phyloP scores from a whole-genome alignment of 2,329 filamentous ascomycete species.

The Chaetothyriales sp. region DNA sequence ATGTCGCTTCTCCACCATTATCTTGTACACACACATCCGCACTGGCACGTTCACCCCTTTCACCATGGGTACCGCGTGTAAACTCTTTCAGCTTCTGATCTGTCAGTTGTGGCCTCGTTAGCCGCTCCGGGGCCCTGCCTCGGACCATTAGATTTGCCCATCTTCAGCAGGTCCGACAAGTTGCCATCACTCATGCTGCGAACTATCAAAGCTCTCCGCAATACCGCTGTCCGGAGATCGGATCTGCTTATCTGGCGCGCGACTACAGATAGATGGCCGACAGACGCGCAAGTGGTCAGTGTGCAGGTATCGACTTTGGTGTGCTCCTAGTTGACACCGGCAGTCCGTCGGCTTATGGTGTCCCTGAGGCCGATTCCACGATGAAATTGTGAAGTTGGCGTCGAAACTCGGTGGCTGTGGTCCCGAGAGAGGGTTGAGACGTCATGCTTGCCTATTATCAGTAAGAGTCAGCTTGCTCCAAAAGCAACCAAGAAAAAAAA shows the following conservation, averaged over 20 bases:
- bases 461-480: neutral
- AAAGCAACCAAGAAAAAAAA: neutral
- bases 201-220: neutral
- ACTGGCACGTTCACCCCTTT: neutral
- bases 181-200: neutral
- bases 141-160: neutral
- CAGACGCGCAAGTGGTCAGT: neutral
- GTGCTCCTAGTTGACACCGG: neutral
- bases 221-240: neutral
- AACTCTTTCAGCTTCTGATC: neutral
- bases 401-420: constrained; percentile 8
- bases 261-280: neutral
- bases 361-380: constrained; percentile 13
- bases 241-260: neutral
- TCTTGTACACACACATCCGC: neutral
- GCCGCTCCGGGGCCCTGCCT: neutral
- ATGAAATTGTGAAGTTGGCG: constrained; percentile 7
- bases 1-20: neutral
- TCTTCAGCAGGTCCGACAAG: neutral
- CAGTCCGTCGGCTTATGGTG: neutral
- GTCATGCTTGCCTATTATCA: constrained; percentile 17
- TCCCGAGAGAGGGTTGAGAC: constrained; percentile 14
- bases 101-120: neutral
- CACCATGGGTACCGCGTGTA: neutral
- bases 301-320: neutral